These are phyloP conservation scores for Apiotrichum porosum DNA, from an alignment of 1,284 basidiomycete species.

Conservation along the genomic window DNA sequence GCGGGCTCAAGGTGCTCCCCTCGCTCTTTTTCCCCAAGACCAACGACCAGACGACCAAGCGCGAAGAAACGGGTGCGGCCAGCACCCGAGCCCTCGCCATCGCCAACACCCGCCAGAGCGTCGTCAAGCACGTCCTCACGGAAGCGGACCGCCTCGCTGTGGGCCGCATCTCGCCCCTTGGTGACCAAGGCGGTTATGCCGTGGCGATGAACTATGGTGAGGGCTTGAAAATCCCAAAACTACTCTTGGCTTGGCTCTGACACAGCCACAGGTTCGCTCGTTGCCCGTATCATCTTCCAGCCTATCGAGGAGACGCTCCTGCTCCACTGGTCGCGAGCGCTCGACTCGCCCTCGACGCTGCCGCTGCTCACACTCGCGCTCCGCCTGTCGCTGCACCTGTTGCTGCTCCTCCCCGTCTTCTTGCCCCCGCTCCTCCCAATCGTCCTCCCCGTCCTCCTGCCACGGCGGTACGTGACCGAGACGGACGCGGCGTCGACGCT, in stretches of 20 bases:
- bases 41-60: conserved; percentile 11
- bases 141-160: conserved; percentile 92
- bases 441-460: conserved; percentile 65
- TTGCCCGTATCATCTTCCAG: conserved; percentile 86
- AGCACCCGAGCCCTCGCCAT: conserved; percentile 35
- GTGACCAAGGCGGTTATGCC: conserved; percentile 89
- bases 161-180: conserved; percentile 70
- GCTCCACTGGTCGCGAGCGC: conserved; percentile 72
- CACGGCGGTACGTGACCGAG: conserved; percentile 62
- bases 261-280: conserved; percentile 76
- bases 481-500: conserved; percentile 69
- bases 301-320: conserved; percentile 86
- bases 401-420: conserved; percentile 67
- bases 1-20: background rate
- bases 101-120: conserved; percentile 60
- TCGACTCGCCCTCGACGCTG: conserved; percentile 17
- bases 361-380: conserved; percentile 56
- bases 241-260: background rate
- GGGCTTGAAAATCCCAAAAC: background rate
- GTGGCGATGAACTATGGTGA: conserved; percentile 88
- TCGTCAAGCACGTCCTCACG: conserved; percentile 90
- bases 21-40: background rate
- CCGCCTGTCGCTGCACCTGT: conserved; percentile 63
- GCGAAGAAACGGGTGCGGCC: too few relatives aligned
- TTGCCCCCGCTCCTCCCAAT: conserved; percentile 68